Percentiles rank a stretch among this genome's conserved stretches.
These are phyloP conservation scores for Ustilago loliicola DNA, from an alignment of 1,284 basidiomycete genomes.

Conservation along the genomic window DNA sequence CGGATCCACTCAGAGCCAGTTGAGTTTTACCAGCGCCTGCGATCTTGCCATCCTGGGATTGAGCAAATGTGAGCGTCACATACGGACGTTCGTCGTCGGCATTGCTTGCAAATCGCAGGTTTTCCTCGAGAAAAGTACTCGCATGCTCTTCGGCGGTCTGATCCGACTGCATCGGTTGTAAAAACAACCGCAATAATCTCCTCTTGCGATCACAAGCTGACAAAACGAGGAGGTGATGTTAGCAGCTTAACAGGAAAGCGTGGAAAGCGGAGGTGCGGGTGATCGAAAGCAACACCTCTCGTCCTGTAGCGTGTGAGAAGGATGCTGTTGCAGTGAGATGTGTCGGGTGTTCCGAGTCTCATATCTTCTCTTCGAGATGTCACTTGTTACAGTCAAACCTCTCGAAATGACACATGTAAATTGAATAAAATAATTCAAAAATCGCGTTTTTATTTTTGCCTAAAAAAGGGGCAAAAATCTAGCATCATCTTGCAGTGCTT, in stretches of 20 bases:
- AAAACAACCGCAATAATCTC: background rate
- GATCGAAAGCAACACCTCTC: no score
- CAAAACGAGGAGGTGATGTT: background rate
- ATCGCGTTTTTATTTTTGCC: no score
- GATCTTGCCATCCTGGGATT: conserved; percentile 93
- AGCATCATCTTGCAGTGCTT: no score
- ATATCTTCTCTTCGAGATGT: background rate
- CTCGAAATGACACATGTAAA: no score
- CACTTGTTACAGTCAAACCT: no score
- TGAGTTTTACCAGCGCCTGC: conserved; percentile 82
- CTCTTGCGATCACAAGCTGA: background rate
- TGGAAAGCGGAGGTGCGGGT: background rate
- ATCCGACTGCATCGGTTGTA: conserved; percentile 2
- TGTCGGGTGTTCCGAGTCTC: no score
- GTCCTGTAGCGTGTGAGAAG: no score
- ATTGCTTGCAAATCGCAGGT: conserved; percentile 11
- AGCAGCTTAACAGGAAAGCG: background rate
- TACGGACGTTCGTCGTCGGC: conserved; percentile 25
- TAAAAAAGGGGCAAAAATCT: no score
- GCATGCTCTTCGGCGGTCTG: conserved; percentile 22
- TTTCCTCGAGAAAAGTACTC: conserved; percentile 13
- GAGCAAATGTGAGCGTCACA: conserved; percentile 91
- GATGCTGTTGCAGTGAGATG: no score
- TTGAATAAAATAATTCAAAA: no score
- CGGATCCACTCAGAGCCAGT: conserved; percentile 83